phyloP scores from a whole-genome alignment of 1,284 basidiomycete species.

The Apiotrichum akiyoshidainum region DNA sequence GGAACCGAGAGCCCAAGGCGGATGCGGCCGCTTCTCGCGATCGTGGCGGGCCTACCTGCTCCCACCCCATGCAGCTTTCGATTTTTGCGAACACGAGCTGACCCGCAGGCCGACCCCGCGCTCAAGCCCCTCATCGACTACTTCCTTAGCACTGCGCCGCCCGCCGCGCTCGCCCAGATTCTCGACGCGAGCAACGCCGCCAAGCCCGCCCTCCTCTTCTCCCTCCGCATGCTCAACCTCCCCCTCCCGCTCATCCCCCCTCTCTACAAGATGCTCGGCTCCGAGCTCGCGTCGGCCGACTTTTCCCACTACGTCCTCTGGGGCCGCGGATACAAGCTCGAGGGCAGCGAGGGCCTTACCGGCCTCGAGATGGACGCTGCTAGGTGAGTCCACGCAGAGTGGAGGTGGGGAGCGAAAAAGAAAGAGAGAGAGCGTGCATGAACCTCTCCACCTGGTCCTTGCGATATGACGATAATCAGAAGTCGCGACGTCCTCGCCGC shows the following conservation, averaged over 20 bases:
- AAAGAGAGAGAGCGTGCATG: background rate
- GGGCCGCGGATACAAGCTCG: slow-evolving; percentile 48
- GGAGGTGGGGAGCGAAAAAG: background rate
- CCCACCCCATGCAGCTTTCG: too few species aligned
- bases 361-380: slow-evolving; percentile 40
- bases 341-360: slow-evolving; percentile 42
- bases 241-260: slow-evolving; percentile 84
- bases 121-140: slow-evolving; percentile 71
- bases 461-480: background rate
- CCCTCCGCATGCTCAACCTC: slow-evolving; percentile 86
- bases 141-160: slow-evolving; percentile 54
- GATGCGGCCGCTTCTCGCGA: too few species aligned
- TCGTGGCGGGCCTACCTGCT: too few species aligned
- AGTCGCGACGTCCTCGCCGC: background rate
- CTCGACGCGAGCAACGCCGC: slow-evolving; percentile 42
- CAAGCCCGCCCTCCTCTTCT: slow-evolving; percentile 75
- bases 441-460: background rate
- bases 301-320: slow-evolving; percentile 48
- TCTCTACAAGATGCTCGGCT: slow-evolving; percentile 79
- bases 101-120: slow-evolving; percentile 61
- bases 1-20: too few species aligned
- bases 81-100: too few species aligned
- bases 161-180: slow-evolving; percentile 48
- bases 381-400: slow-evolving; percentile 12
- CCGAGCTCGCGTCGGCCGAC: slow-evolving; percentile 63